Conservation (phyloP, 2,329 filamentous ascomycete genomes). For the Xylaria hypoxylon region DNA sequence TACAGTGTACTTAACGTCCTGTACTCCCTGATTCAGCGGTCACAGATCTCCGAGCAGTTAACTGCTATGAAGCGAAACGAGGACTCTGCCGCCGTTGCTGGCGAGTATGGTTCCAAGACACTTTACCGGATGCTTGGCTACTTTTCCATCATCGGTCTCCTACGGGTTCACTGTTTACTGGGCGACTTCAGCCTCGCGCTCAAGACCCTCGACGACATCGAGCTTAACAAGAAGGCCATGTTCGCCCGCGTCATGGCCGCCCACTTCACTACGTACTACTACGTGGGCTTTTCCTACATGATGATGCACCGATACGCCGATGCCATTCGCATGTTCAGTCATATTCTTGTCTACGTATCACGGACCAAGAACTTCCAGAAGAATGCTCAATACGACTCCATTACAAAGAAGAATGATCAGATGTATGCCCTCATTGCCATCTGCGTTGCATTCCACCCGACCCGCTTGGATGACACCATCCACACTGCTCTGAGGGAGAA, state of each 20-base stretch:
- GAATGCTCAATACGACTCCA: slow-evolving; percentile 97
- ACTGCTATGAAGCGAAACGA: slow-evolving; percentile 94
- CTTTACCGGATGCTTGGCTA: slow-evolving; percentile 99
- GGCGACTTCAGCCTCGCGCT: slow-evolving; percentile 98
- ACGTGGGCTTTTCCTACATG: slow-evolving; percentile 99
- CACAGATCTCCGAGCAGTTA: slow-evolving; percentile 97
- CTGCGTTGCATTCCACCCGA: slow-evolving; percentile 97
- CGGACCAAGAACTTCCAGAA: slow-evolving; percentile 99
- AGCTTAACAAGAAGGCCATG: slow-evolving; percentile 99
- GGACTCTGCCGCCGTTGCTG: slow-evolving; percentile 86
- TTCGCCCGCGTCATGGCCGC: slow-evolving; percentile 99
- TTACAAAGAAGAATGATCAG: slow-evolving; percentile 99
- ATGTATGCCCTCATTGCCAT: slow-evolving; percentile 99
- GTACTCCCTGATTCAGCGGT: slow-evolving; percentile 98
- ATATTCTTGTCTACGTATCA: slow-evolving; percentile 98
- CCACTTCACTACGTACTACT: slow-evolving; percentile 99
- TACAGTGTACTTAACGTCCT: slow-evolving; percentile 99
- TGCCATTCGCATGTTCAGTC: slow-evolving; percentile 99
- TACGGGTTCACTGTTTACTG: slow-evolving; percentile 94
- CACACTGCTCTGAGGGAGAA: slow-evolving; percentile 98
- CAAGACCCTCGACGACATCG: slow-evolving; percentile 99
- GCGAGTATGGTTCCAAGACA: slow-evolving; percentile 93
- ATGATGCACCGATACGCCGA: slow-evolving; percentile 99
- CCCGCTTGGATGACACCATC: slow-evolving; percentile 97
- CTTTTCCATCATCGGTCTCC: slow-evolving; percentile 97